Conservation (phyloP, 345 rosid genomes). For the Citrus trifoliata region DNA sequence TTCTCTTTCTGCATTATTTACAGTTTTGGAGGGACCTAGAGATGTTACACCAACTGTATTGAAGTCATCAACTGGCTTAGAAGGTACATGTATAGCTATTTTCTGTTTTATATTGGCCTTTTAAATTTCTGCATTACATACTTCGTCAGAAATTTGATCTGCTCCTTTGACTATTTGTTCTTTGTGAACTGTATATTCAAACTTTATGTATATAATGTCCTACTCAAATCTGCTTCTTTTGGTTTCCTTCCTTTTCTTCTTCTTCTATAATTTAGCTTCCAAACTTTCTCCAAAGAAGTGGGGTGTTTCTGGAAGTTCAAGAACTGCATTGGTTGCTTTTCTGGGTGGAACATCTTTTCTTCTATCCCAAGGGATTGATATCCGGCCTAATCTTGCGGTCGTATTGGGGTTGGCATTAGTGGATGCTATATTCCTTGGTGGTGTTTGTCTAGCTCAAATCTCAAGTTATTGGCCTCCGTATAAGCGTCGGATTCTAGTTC, state of each 20-base stretch:
- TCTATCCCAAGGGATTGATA: constrained; percentile 70
- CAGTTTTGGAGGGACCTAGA: constrained; percentile 86
- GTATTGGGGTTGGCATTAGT: constrained; percentile 62
- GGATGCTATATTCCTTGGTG: constrained; percentile 80
- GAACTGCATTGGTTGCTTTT: constrained; percentile 50
- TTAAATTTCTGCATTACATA: background rate
- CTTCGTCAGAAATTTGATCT: background rate
- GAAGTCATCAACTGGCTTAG: constrained; percentile 81
- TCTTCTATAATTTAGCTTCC: constrained; percentile 36
- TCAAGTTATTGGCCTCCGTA: constrained; percentile 94
- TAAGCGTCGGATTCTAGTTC: constrained; percentile 81
- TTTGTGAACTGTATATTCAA: background rate
- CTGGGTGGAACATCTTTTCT: constrained; percentile 68
- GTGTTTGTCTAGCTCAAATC: constrained; percentile 76
- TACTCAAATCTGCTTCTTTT: background rate
- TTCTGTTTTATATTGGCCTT: background rate
- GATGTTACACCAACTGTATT: constrained; percentile 71
- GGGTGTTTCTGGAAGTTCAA: constrained; percentile 73
- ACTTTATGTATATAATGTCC: background rate
- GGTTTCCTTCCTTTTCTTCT: background rate
- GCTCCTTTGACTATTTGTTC: background rate
- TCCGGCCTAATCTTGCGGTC: constrained; percentile 67
- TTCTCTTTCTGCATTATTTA: constrained; percentile 9
- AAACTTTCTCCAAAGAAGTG: constrained; percentile 86
- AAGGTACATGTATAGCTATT: constrained; percentile 38